Conservation (phyloP, 1,139 yeast species). For the Spathaspora jeffriesii region DNA sequence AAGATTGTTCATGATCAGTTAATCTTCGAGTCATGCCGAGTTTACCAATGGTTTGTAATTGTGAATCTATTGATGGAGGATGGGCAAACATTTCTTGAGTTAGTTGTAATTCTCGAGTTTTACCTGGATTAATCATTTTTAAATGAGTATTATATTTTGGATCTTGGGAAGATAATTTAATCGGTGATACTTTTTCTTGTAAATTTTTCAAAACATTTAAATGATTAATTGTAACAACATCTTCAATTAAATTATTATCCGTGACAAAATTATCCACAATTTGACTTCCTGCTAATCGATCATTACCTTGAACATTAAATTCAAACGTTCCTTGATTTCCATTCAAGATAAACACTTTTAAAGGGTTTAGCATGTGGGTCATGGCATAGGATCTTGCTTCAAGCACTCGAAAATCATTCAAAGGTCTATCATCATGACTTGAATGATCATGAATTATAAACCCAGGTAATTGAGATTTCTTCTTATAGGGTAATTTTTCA, state of each 20-base stretch:
- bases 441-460: constrained; percentile 27
- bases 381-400: constrained; percentile 29
- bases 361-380: constrained; percentile 31
- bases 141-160: background rate
- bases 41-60: constrained; percentile 19
- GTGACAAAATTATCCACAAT: constrained; percentile 21
- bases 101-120: constrained; percentile 18
- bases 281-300: constrained; percentile 22
- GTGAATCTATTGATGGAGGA: constrained; percentile 17
- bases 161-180: constrained; percentile 14
- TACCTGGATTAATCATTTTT: constrained; percentile 5
- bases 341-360: constrained; percentile 28
- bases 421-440: constrained; percentile 25
- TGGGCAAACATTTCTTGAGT: constrained; percentile 22
- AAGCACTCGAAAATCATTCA: constrained; percentile 25
- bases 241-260: constrained; percentile 10
- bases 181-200: constrained; percentile 18
- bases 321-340: constrained; percentile 29
- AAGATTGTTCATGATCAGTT: constrained; percentile 21
- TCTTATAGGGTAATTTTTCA: too few species aligned
- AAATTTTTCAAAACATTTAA: constrained; percentile 19
- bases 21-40: constrained; percentile 10
- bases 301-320: constrained; percentile 25
- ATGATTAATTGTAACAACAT: constrained; percentile 20
- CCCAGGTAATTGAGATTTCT: constrained; percentile 26